Evolutionary conservation across 768 basidiomycete genomes (phyloP), one percentile per base, ranked within the genome.

Genomic region (Leccinum pellstonianum): DNA sequence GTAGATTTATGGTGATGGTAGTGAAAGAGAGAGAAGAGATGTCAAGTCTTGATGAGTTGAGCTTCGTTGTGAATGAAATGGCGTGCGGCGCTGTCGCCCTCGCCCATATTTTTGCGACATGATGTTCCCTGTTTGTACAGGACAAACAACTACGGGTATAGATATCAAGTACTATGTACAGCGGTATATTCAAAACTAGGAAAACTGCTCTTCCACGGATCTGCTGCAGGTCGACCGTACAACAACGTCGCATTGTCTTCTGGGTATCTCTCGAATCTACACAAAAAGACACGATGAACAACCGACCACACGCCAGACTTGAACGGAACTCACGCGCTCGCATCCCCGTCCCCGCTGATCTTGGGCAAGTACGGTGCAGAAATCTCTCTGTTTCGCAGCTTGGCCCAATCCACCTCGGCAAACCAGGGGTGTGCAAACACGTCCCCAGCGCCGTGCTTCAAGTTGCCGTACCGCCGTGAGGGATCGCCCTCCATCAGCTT

Each of bases 391-490:
- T 81, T 80, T 67, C 81, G 83, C 55, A 98, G 75, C 74, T 86
- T 87, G 52, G 82, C 82, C 95, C 95, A 98, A 64, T 93, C 89
- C 21, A 98, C 95, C 75, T 98, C 95, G 46, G 84, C 79, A 71
- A 98, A 98, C 95, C 95, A 98, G 3, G 84, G 83, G 72, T 98
- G 96, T 17, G 85, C 83, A 72, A 95, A 95, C 35, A 98, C 93
- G 73, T 98, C 96, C 31, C 86, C 88, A 6, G 88, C 90, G 19
- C 95, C 96, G 66, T 93, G 85, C 54, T 81, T 81, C 77, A 98
- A 70, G 76, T 98, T 98, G 0, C 96, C 96, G 63, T 92, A 89
- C 11, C 96, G 86, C 69, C 90, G 87, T 15, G 88, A 88, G 3
- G 95, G 86, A 68, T 99, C 93, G 38, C 84, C 78, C 62, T 95